Evolutionary conservation across 352 stramenopile species (phyloP).

Genomic region (Halophytophthora batemanensis): DNA sequence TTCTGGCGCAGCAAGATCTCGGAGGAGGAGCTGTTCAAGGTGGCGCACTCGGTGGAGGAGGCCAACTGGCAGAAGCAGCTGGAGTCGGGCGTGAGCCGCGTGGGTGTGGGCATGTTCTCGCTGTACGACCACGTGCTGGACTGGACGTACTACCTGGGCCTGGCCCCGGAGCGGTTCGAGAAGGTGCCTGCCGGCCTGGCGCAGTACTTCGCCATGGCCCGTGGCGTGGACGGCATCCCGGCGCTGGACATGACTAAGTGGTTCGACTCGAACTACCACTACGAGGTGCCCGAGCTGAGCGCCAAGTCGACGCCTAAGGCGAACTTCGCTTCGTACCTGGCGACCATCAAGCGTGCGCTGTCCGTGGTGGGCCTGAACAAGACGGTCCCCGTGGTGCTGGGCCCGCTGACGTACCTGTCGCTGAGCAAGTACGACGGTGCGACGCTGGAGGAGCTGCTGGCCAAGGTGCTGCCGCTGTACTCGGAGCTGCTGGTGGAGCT

Average conservation of each 20-base stretch:
- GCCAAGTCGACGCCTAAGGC: conserved; percentile 60
- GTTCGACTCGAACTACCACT: conserved; percentile 96
- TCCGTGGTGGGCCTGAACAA: conserved; percentile 75
- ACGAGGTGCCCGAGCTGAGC: conserved; percentile 91
- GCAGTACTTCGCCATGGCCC: conserved; percentile 91
- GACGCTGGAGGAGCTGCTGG: conserved; percentile 65
- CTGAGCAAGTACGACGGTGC: conserved; percentile 81
- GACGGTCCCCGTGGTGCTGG: conserved; percentile 78
- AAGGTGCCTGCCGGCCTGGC: conserved; percentile 50
- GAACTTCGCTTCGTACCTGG: conserved; percentile 81
- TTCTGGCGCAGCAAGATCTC: conserved; percentile 87
- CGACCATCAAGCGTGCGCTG: conserved; percentile 75
- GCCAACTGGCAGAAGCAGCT: conserved; percentile 86
- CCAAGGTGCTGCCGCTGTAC: conserved; percentile 80
- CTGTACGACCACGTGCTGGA: conserved; percentile 92
- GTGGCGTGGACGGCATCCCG: conserved; percentile 85
- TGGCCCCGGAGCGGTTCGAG: conserved; percentile 76
- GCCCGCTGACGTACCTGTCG: conserved; percentile 78
- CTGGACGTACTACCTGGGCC: conserved; percentile 82
- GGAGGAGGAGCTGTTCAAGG: conserved; percentile 75
- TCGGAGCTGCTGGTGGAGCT: conserved; percentile 71
- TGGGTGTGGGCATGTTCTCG: conserved; percentile 88
- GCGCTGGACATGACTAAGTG: conserved; percentile 95
- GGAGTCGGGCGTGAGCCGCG: conserved; percentile 63
- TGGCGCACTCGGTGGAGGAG: conserved; percentile 76